Base-by-base conservation (phyloP, 2,329 filamentous ascomycete species). In the Cordyceps cateniannulata region DNA sequence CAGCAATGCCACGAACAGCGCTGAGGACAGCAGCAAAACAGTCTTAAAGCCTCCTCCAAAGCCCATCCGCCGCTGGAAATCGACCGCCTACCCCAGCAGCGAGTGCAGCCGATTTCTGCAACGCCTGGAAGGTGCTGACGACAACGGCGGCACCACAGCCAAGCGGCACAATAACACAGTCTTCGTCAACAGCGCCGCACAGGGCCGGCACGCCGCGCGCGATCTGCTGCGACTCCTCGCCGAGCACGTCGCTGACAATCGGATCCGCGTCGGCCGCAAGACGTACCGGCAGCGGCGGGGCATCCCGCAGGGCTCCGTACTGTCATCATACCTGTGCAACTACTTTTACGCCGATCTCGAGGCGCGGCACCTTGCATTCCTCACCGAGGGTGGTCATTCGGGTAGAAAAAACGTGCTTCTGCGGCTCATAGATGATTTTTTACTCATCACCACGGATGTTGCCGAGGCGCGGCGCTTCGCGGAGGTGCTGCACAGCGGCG, bases 311-410 rank as follows among this genome's bases (percentile, higher is more conserved):
- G 95, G 95, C 8, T 97, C 93, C 0, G 83, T 97, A 1, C 72
- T 99, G 5, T 97, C 93, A 0, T 90, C 88, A 48, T 79, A 92
- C 45, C 79, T 99, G 5, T 98, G 95, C 79, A 98, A 92, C 74
- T 93, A 96, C 74, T 97, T 98, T 73, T 99, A 99, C 70, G 93
- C 90, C 6, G 86, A 95, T 64, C 82, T 98, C 1, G 95, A 99
- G 72, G 75, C 75, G 7, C 79, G 85, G 27, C 77, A 87, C 16
- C 77, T 98, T 2, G 70, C 69, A 0, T 98, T 97, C 69, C 74
- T 95, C 38, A 18, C 14, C 7, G 25, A 29, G 5, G 48, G 25
- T 3, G 38, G 16, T 27, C n/a, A n/a, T n/a, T n/a, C n/a, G n/a
- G n/a, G 24, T 9, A 5, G 24, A 12, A 5, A 14, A 10, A 87